Base-by-base conservation (phyloP, 1,284 basidiomycete species). In the Cryptococcus sp. region DNA sequence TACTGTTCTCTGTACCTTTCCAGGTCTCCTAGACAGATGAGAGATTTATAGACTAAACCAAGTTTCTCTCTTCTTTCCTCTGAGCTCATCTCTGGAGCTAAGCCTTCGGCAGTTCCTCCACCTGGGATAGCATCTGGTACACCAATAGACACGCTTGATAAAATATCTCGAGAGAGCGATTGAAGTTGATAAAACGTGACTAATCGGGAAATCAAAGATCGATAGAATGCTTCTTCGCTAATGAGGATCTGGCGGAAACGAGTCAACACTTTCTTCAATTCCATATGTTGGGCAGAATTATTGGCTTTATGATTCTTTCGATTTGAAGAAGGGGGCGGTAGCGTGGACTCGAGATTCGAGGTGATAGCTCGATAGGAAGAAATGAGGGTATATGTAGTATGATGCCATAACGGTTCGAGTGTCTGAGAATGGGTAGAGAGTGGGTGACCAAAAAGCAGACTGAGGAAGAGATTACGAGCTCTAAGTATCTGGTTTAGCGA, bases 21-120 rank as follows among this genome's bases (percentile, higher is more conserved):
- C 46, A 98, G 85, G 71, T 98, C 95, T 14, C 95, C 95, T 23
- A 96, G 83, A 73, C 87, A 97, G 34, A 97, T 87, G 50, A 98
- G 80, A 3, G 87, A 86, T 76, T 94, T 96, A 78, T 88, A 88
- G 44, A 95, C 79, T 45, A 90, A 86, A 13, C 83, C 82, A 31
- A 89, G 76, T 59, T 84, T 82, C 56, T 81, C 81, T 55, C 83
- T 82, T 50, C 81, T 82, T 68, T 88, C 83, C 30, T 81, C 81
- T 23, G 77, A 53, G 6, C 49, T 57, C 48, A 68, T 55, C 14
- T 46, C 53, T 36, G 61, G 61, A 14, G 59, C 55, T 7, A 78
- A 68, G 30, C 68, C 65, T 44, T 60, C 53, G 10, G 57, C 60
- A 41, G 48, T 14, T 14, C 46, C 33, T 10, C 72, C 74, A 46